These are phyloP conservation scores for Dryas alaskensis DNA, from an alignment of 306 rosid species.

Conservation along the genomic window DNA sequence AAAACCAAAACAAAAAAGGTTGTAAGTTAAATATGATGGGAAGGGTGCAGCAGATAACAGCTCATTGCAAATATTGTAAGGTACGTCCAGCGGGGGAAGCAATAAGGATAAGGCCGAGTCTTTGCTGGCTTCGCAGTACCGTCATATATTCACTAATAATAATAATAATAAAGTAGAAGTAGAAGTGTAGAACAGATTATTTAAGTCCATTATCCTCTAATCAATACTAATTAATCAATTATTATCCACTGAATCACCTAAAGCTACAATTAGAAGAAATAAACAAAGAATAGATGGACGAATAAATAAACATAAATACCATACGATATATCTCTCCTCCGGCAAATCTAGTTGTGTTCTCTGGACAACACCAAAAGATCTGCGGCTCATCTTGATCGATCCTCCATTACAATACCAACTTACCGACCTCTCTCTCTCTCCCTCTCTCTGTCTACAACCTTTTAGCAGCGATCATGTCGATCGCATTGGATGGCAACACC, in stretches of 20 bases:
- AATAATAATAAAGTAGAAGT: background rate
- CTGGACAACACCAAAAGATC: background rate
- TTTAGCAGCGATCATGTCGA: slow-evolving; percentile 30
- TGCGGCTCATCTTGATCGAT: background rate
- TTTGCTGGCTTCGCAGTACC: background rate
- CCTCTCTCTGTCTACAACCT: background rate
- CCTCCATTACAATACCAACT: background rate
- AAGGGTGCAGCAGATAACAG: too few species aligned
- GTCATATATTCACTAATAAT: background rate
- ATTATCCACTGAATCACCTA: background rate
- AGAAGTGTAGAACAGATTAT: background rate
- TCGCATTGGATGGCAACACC: slow-evolving; percentile 24
- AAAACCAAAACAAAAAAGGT: too few species aligned
- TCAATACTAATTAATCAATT: background rate
- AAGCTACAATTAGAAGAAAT: background rate
- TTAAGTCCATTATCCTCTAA: slow-evolving; percentile 8
- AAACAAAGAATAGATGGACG: background rate
- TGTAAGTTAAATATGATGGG: too few species aligned
- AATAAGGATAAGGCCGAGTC: too few species aligned
- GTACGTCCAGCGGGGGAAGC: too few species aligned
- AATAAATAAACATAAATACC: too few species aligned
- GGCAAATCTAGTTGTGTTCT: background rate
- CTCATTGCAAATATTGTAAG: too few species aligned
- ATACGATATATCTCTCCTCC: background rate
- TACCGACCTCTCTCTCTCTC: background rate